Evolutionary conservation across 805 yeast genomes (phyloP).

Genomic region (Candida ponderosae): DNA sequence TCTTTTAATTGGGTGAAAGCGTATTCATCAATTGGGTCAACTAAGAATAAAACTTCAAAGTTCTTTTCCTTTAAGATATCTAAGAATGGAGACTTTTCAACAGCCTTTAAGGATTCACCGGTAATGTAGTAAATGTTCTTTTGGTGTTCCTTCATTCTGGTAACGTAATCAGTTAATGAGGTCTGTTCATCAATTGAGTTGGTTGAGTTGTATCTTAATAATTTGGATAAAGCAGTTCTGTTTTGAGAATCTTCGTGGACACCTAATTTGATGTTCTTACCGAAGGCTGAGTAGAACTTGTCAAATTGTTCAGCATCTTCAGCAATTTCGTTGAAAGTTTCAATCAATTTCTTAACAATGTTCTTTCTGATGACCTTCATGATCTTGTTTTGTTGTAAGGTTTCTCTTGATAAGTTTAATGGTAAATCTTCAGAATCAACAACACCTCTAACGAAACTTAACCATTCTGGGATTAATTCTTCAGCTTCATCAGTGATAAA

Average conservation of each 20-base stretch:
- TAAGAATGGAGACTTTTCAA: slow-evolving; percentile 98
- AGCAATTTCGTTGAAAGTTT: slow-evolving; percentile 98
- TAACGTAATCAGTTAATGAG: slow-evolving; percentile 92
- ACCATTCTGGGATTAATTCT: slow-evolving; percentile 99
- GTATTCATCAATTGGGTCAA: slow-evolving; percentile 99
- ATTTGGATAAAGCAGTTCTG: slow-evolving; percentile 92
- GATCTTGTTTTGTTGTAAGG: slow-evolving; percentile 99
- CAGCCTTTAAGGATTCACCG: slow-evolving; percentile 97
- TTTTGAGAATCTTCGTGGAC: slow-evolving; percentile 98
- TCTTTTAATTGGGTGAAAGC: slow-evolving; percentile 99
- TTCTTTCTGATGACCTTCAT: slow-evolving; percentile 99
- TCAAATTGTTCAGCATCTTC: slow-evolving; percentile 98
- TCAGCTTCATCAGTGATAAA: slow-evolving; percentile 99
- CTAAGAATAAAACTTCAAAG: slow-evolving; percentile 95
- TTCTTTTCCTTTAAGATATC: slow-evolving; percentile 97
- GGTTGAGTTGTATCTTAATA: slow-evolving; percentile 95
- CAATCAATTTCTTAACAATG: slow-evolving; percentile 96
- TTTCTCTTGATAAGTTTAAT: slow-evolving; percentile 98
- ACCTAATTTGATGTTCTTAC: slow-evolving; percentile 98
- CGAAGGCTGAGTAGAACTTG: slow-evolving; percentile 95
- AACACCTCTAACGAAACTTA: slow-evolving; percentile 95
- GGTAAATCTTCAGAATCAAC: slow-evolving; percentile 99
- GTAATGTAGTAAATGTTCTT: slow-evolving; percentile 99
- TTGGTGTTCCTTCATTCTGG: slow-evolving; percentile 99
- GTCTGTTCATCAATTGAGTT: slow-evolving; percentile 91